Conservation (phyloP, 495 filamentous ascomycete species). For the Pseudotulostoma volvatum region DNA sequence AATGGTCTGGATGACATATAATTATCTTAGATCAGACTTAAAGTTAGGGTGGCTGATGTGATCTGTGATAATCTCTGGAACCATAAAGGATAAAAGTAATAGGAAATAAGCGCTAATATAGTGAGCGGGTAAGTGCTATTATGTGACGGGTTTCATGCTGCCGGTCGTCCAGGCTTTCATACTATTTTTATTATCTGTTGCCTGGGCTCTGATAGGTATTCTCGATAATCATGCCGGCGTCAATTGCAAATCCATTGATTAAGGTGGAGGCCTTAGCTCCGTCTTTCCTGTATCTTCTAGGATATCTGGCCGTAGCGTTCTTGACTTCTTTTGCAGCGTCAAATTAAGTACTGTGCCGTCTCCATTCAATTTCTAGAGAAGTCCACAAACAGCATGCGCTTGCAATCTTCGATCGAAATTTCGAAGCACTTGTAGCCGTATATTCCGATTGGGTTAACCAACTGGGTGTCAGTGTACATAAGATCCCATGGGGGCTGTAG, state of each 20-base stretch:
- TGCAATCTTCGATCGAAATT: background rate
- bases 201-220: no score
- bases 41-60: no score
- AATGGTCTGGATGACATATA: no score
- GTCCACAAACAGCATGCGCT: background rate
- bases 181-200: no score
- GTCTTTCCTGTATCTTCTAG: background rate
- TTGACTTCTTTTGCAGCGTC: conserved; percentile 1
- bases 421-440: background rate
- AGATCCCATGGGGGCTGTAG: background rate
- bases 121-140: no score
- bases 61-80: no score
- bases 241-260: background rate
- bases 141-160: no score
- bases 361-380: background rate
- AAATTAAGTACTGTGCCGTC: background rate
- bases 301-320: background rate
- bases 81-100: no score
- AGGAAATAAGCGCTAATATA: no score
- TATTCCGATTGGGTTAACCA: background rate
- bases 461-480: background rate
- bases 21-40: no score
- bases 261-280: background rate
- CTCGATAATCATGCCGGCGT: background rate
- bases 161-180: no score